Evolutionary conservation across 1,284 basidiomycete genomes (phyloP).

Genomic region (Omphalotus olearius): DNA sequence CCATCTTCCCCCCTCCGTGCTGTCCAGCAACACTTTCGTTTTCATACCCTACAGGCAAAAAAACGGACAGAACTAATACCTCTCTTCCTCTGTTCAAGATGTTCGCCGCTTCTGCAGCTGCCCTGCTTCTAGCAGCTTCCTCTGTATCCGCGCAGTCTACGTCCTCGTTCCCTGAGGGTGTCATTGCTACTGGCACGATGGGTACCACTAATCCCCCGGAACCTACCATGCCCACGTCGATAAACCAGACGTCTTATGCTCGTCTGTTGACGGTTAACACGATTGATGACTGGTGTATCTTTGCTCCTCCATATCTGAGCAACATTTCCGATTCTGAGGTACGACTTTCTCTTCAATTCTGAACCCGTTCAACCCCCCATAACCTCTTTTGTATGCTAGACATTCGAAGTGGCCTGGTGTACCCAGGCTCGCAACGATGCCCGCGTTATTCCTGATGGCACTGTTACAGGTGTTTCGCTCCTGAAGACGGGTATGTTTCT

Average conservation of each 20-base stretch:
- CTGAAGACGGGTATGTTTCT: slow-evolving; percentile 37
- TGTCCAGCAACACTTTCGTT: too few relatives aligned
- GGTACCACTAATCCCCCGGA: slow-evolving; percentile 35
- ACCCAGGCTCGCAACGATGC: slow-evolving; percentile 57
- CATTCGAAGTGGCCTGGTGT: slow-evolving; percentile 66
- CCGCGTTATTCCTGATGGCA: slow-evolving; percentile 55
- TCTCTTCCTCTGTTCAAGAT: slow-evolving; percentile 7
- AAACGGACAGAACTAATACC: too few relatives aligned
- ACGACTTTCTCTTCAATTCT: slow-evolving; percentile 2
- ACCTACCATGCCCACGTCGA: slow-evolving; percentile 31
- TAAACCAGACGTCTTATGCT: slow-evolving; percentile 36
- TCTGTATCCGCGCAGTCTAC: slow-evolving; percentile 14
- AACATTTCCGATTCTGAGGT: slow-evolving; percentile 31
- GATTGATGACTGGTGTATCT: slow-evolving; percentile 39
- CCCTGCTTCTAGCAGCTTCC: slow-evolving; percentile 17
- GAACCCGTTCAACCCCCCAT: too few relatives aligned
- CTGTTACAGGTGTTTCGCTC: slow-evolving; percentile 52
- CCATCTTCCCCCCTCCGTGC: too few relatives aligned
- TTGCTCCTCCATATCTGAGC: slow-evolving; percentile 30
- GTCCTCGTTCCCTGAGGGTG: slow-evolving; percentile 26
- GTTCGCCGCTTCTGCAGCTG: slow-evolving; percentile 8
- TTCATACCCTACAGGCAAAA: too few relatives aligned
- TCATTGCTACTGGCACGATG: slow-evolving; percentile 36
- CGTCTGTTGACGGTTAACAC: slow-evolving; percentile 34
- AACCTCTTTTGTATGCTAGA: too few relatives aligned